A percentile compares a stretch with the other conserved stretches of the same genome.
Conservation (phyloP, 148 eudicot genomes). For the Amaranthus hypochondriacus region DNA sequence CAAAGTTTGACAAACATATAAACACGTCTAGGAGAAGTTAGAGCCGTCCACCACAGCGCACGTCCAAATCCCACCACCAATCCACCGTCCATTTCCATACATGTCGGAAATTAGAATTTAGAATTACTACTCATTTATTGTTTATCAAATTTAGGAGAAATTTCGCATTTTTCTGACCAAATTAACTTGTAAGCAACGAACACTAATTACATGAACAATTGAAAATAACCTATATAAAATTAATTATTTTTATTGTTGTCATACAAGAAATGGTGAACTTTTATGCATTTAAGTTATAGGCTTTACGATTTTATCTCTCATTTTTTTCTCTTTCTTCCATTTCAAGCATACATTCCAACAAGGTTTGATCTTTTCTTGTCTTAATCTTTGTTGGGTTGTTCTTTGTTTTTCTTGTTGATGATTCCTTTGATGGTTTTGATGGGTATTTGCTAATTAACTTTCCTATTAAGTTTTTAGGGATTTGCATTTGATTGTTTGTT, state of each 20-base stretch:
- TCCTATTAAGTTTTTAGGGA: neutral
- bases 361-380: conserved; percentile 1
- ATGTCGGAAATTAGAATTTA: neutral
- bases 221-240: neutral
- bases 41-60: conserved; percentile 1
- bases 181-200: neutral
- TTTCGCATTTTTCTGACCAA: neutral
- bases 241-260: neutral
- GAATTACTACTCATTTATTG: no score
- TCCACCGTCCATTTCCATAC: conserved; percentile 8
- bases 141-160: neutral
- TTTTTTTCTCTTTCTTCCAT: conserved; percentile 25
- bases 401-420: neutral
- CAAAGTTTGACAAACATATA: conserved; percentile 10
- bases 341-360: conserved; percentile 14
- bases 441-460: neutral
- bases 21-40: conserved; percentile 4
- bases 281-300: conserved; percentile 6
- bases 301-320: conserved; percentile 21
- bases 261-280: conserved; percentile 8
- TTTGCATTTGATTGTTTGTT: conserved; percentile 2
- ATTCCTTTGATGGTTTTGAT: conserved; percentile 8
- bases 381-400: neutral
- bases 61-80: neutral
- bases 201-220: no score